A percentile compares a stretch with the other conserved stretches of the same genome.
These are phyloP conservation scores for Eucalyptus grandis DNA, from an alignment of 345 rosid genomes.

Conservation along the genomic window DNA sequence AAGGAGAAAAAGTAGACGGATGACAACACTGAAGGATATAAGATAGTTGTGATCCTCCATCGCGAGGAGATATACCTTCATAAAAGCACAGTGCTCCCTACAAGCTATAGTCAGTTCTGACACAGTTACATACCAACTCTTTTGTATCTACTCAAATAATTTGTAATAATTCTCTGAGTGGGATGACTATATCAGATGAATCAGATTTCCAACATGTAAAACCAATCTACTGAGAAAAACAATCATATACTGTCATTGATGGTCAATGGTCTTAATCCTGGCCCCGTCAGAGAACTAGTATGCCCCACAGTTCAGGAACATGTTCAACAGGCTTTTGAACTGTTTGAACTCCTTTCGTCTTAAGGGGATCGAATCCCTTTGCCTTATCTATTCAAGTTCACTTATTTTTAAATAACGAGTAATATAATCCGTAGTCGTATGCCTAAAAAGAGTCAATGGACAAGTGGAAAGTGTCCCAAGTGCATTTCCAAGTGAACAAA, in stretches of 20 bases:
- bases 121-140: neutral
- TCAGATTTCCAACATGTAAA: neutral
- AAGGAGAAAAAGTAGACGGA: neutral
- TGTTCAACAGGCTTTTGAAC: neutral
- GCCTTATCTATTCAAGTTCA: neutral
- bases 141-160: neutral
- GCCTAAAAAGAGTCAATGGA: neutral
- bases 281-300: neutral
- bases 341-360: neutral
- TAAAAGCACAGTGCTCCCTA: neutral
- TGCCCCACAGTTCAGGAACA: neutral
- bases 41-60: neutral
- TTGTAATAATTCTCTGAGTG: neutral
- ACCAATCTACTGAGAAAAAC: neutral
- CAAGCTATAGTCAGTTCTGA: neutral
- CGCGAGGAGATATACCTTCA: neutral
- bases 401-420: neutral
- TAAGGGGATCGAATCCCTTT: neutral
- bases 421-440: neutral
- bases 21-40: neutral
- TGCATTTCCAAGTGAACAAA: neutral
- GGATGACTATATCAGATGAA: neutral
- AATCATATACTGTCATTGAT: neutral
- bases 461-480: neutral
- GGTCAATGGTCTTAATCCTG: neutral